Evolutionary conservation across 1,284 basidiomycete genomes (phyloP).

Genomic region (Boletellus sp.): DNA sequence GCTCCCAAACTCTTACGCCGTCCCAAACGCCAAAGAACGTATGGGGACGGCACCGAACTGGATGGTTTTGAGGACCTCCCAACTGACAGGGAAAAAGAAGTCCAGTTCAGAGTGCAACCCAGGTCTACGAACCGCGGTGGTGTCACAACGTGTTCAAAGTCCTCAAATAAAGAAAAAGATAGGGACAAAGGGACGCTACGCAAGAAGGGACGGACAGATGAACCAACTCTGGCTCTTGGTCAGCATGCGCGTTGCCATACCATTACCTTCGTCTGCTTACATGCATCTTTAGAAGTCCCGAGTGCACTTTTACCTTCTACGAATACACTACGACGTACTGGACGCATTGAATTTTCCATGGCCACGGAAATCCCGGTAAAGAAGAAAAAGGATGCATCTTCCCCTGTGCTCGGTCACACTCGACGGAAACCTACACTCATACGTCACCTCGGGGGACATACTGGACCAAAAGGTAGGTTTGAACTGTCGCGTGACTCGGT

Average conservation of each 20-base stretch:
- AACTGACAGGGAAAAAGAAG: conserved; percentile 80
- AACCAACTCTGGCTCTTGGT: conserved; percentile 39
- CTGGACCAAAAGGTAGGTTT: conserved; percentile 72
- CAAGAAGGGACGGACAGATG: conserved; percentile 47
- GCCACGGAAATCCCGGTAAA: conserved; percentile 39
- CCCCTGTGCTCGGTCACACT: conserved; percentile 42
- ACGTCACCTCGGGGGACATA: conserved; percentile 73
- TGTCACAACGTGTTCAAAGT: conserved; percentile 47
- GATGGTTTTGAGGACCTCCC: conserved; percentile 89
- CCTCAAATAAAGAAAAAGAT: conserved; percentile 32
- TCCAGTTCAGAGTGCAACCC: conserved; percentile 64
- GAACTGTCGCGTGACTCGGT: conserved; percentile 3
- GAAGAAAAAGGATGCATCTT: conserved; percentile 53
- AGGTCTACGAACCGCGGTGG: conserved; percentile 62
- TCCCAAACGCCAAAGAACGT: conserved; percentile 70
- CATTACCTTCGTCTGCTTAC: conserved; percentile 1
- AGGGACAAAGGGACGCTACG: conserved; percentile 49
- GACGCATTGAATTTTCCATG: conserved; percentile 43
- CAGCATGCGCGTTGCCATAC: conserved; percentile 19
- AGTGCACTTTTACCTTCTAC: conserved; percentile 31
- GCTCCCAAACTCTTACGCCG: conserved; percentile 69
- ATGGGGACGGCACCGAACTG: conserved; percentile 91
- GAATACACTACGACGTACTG: conserved; percentile 41
- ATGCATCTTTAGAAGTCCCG: conserved; percentile 17
- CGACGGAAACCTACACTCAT: conserved; percentile 81